Base-by-base conservation (phyloP, 208 protist genomes). In the Vickermania ingenoplastis region DNA sequence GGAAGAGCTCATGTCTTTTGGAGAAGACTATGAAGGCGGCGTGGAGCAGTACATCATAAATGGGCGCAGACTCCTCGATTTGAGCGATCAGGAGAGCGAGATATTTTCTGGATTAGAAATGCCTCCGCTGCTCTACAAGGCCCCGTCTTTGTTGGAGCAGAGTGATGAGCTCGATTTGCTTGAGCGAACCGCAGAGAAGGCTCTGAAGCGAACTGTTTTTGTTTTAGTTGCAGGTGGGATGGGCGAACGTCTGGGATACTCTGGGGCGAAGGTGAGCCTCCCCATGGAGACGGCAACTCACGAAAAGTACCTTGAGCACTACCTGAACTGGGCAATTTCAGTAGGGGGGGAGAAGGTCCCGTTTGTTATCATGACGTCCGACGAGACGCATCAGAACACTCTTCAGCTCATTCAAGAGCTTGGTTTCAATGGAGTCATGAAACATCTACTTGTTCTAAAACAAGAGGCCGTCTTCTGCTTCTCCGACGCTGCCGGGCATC, bases 291-390 rank as follows among this genome's bases (percentile, higher is more conserved):
- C 85, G 11, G 72, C 83, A 3, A 97, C 87, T 1, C 56, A 65
- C 17, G 69, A 54, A 1, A 77, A 67, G 25, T 97, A 93, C 70
- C 69, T 98, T 13, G 59, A 91, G 61, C 77, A 95, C 61, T 94
- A 94, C 64, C 59, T 86, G 29, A 21, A 53, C 4, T 89, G 83
- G 83, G 72, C 77, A 21, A 63, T 59, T 23, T 57, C 66, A 50
- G 65, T 80, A 0, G 80, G 69, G 1, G 80, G 76, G 0, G 50
- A 25, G 1, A 60, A 77, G 5, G 67, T 62, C 5, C 91, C 89
- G 0, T 88, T 98, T 63, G 89, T 94, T 54, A 95, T 98, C 56
- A 98, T 98, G 95, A 97, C 94, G 26, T 96, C 89, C 0, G 77
- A 81, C 57, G 92, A 98, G 69, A 98, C 95, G 22, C 82, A 97